These are phyloP conservation scores for Sclerotinia borealis DNA, from an alignment of 2,329 filamentous ascomycete genomes.

Conservation along the genomic window DNA sequence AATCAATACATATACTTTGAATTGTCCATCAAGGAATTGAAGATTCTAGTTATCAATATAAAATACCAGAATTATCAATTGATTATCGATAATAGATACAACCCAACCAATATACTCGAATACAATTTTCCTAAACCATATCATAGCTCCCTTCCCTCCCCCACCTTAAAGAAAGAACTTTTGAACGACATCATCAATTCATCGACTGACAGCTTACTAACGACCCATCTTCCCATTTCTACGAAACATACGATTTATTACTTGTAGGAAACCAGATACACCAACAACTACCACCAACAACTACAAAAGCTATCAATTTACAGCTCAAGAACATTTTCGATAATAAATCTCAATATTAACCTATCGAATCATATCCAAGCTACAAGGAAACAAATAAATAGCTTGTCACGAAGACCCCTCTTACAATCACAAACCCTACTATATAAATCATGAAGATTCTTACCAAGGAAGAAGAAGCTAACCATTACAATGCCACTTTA, in stretches of 20 bases:
- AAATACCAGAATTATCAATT: too few species aligned
- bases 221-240: background rate
- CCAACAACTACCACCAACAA: background rate
- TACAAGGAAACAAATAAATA: background rate
- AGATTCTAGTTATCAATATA: too few species aligned
- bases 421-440: background rate
- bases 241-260: background rate
- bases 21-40: background rate
- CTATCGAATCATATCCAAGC: background rate
- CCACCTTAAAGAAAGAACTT: background rate
- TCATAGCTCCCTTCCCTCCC: background rate
- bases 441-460: slow-evolving; percentile 74
- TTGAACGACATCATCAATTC: slow-evolving; percentile 2
- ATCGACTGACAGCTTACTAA: background rate
- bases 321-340: background rate
- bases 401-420: background rate
- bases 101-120: too few species aligned
- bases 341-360: background rate
- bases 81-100: too few species aligned
- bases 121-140: background rate
- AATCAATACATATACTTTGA: background rate
- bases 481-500: slow-evolving; percentile 76
- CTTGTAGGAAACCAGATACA: background rate
- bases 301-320: background rate
- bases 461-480: slow-evolving; percentile 85